Evolutionary conservation across 805 yeast species (phyloP).

Genomic region (Monosporozyma solicola): DNA sequence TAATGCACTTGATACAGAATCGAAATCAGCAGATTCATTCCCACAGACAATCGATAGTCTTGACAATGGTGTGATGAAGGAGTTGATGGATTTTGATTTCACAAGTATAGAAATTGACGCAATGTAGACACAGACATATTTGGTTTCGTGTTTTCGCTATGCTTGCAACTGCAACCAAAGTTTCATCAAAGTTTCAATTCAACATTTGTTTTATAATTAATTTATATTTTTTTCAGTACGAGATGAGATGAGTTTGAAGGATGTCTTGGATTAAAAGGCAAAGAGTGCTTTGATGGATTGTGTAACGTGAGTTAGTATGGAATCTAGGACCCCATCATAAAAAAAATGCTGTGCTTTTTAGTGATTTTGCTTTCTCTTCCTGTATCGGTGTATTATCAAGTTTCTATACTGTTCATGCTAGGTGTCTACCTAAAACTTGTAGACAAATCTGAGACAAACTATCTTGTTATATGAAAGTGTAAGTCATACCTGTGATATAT

Average conservation of each 20-base stretch:
- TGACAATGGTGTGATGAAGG: neutral
- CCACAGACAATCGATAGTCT: conserved; percentile 36
- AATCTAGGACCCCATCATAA: no score
- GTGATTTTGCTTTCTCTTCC: no score
- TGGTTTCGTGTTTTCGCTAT: neutral
- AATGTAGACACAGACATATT: conserved; percentile 1
- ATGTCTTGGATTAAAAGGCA: neutral
- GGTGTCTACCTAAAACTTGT: no score
- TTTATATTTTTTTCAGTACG: neutral
- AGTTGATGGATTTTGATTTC: neutral
- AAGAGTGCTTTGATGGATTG: no score
- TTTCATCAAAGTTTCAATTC: neutral
- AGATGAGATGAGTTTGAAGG: neutral
- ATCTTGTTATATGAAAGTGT: no score
- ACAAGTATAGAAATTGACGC: conserved; percentile 3
- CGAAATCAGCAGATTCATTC: conserved; percentile 83
- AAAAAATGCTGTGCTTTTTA: no score
- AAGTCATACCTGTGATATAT: no score
- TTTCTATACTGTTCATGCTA: no score
- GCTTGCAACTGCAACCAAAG: neutral
- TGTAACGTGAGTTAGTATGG: no score
- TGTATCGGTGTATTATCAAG: no score
- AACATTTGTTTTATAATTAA: neutral
- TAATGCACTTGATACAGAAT: conserved; percentile 73
- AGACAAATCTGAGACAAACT: no score